Conservation (phyloP, 352 stramenopile genomes). For the Globisporangium apiculatum region DNA sequence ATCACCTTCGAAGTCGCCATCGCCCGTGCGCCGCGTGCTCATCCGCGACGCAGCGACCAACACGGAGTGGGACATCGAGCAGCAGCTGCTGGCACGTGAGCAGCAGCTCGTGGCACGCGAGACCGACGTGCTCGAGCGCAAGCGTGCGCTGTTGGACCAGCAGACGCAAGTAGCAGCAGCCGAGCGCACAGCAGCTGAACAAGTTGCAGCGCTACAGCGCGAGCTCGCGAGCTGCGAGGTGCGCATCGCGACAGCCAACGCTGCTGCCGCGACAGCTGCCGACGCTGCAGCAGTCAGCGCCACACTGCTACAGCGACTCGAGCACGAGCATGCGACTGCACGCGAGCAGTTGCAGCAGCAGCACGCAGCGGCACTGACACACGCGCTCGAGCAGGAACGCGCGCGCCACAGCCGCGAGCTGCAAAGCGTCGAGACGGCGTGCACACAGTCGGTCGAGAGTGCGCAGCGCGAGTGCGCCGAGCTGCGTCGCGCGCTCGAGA, state of each 20-base stretch:
- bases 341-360: conserved; percentile 3
- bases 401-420: not conserved
- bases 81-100: conserved; percentile 37
- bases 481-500: conserved; percentile 8
- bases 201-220: conserved; percentile 24
- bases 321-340: conserved; percentile 2
- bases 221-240: conserved; percentile 17
- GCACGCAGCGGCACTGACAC: not conserved
- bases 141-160: conserved; percentile 26
- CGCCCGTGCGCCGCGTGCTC: not conserved
- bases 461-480: conserved; percentile 11
- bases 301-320: not conserved
- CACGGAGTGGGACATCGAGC: conserved; percentile 47
- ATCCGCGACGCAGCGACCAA: conserved; percentile 41
- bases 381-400: not conserved
- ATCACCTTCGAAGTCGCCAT: not conserved
- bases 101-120: conserved; percentile 26
- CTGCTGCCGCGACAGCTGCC: conserved; percentile 2
- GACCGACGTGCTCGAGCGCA: conserved; percentile 21
- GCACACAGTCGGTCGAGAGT: conserved; percentile 14
- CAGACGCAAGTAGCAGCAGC: conserved; percentile 18
- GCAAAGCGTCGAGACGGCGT: not conserved
- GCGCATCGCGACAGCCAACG: conserved; percentile 18
- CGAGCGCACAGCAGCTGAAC: conserved; percentile 3
- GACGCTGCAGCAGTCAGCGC: not conserved